phyloP scores from a whole-genome alignment of 805 yeast species.

The Yarrowia alimentaria region DNA sequence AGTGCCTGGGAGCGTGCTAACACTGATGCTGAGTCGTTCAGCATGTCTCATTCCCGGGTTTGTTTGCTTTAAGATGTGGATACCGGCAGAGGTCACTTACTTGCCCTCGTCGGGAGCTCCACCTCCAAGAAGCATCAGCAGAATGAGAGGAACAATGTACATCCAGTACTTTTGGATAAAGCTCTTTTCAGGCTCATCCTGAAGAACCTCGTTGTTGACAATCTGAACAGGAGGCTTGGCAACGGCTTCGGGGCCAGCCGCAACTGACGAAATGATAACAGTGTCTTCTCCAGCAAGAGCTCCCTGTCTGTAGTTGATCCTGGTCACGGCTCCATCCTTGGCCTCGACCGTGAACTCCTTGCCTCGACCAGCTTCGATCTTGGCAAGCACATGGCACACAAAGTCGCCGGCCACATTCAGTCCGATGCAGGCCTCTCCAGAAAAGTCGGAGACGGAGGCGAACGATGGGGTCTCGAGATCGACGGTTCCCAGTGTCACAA shows the following conservation, averaged over 20 bases:
- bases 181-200: slow-evolving; percentile 33
- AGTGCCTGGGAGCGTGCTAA: too few species aligned
- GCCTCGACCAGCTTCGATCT: slow-evolving; percentile 6
- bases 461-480: slow-evolving; percentile 16
- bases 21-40: too few species aligned
- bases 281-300: slow-evolving; percentile 1
- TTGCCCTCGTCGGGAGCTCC: slow-evolving; percentile 25
- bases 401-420: not conserved
- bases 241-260: slow-evolving; percentile 32
- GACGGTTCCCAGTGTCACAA: slow-evolving; percentile 13
- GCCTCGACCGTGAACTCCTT: slow-evolving; percentile 2
- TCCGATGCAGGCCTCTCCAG: slow-evolving; percentile 18
- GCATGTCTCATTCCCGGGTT: too few species aligned
- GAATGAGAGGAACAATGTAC: slow-evolving; percentile 34
- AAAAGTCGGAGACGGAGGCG: slow-evolving; percentile 13
- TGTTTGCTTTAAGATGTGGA: too few species aligned
- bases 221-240: slow-evolving; percentile 33
- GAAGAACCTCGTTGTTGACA: slow-evolving; percentile 35
- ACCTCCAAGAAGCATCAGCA: slow-evolving; percentile 34
- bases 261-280: not conserved
- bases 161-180: slow-evolving; percentile 38
- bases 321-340: slow-evolving; percentile 6
- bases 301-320: slow-evolving; percentile 1
- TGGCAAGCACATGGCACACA: slow-evolving; percentile 18
- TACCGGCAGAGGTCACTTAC: not conserved